Base-by-base conservation (phyloP, 2,329 filamentous ascomycete genomes). In the Cordyceps fumosorosea region DNA sequence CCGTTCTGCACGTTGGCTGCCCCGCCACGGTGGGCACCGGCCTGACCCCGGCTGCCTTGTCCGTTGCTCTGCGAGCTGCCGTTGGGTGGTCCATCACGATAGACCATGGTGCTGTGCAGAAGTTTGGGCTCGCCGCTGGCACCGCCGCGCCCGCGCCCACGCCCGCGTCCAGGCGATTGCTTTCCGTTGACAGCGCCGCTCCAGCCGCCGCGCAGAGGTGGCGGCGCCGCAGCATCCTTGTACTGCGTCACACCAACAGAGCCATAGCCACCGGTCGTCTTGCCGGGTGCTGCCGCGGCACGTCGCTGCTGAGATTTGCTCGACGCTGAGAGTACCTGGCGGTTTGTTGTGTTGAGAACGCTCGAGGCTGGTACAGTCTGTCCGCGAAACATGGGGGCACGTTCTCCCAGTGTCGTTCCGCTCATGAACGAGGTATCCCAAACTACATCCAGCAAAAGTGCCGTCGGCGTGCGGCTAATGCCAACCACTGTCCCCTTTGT, bases 381-480 rank as follows among this genome's bases (percentile, higher is more conserved):
- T 58, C 95, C 95, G 42, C 93, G 87, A 85, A 99, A 99, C 44
- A 91, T 87, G 29, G 92, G 91, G 72, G 93, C 96, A 63, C 95
- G 88, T 62, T 93, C 92, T 63, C 91, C 90, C 18, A 99, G 82
- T 0, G 90, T 95, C 1, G 93, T 97, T 65, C 95, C 95, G 71
- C 92, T 96, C 93, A 99, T 98, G 75, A 99, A 99, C 0, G 91
- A 89, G 14, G 86, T 85, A 73, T 99, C 96, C 76, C 96, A 99
- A 8, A 99, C 88, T 62, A 98, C 85, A 72, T 99, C 95, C 44
- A 99, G 81, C 63, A 97, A 82, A 53, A 90, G 84, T 29, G 88
- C 89, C 62, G 90, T 89, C 22, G 92, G 83, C 34, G 93, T 97
- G 62, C 91, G 89, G 64, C 92, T 97, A 71, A 97, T 89, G 42